Conservation (phyloP, 225 moss, liverwort and hornwort genomes). For the Pleurozium schreberi region DNA sequence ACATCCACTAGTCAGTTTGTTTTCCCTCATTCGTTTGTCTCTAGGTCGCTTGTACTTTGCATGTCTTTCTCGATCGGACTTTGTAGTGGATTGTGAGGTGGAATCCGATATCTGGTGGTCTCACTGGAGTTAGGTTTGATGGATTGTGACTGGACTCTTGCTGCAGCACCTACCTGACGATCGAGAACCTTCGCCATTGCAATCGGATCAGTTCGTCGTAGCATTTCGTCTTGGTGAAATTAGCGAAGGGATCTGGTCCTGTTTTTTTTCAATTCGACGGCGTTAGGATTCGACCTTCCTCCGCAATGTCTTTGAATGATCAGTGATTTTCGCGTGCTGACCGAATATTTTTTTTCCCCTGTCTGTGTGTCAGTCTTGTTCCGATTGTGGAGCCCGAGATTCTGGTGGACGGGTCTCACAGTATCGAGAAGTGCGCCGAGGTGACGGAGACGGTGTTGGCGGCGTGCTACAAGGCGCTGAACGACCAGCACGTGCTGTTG, state of each 20-base stretch:
- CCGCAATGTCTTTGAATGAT: accelerated
- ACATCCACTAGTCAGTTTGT: neutral
- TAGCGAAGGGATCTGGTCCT: neutral
- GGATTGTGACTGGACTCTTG: neutral
- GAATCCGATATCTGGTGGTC: neutral
- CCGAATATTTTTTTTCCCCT: neutral
- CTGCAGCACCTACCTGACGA: neutral
- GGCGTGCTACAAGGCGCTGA: neutral
- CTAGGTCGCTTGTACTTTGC: neutral
- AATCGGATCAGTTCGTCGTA: neutral
- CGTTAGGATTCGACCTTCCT: accelerated
- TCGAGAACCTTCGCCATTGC: neutral
- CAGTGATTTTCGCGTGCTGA: neutral
- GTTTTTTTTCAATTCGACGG: neutral
- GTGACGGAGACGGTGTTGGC: neutral
- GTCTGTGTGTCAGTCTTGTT: neutral
- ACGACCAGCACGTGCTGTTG: neutral
- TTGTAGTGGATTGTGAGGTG: neutral
- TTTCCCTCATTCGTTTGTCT: neutral
- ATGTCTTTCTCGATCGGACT: neutral
- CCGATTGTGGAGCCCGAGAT: neutral
- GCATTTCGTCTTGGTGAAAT: neutral
- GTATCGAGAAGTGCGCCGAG: neutral
- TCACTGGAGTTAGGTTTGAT: neutral
- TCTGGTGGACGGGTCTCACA: neutral